phyloP scores from a whole-genome alignment of 2,329 filamentous ascomycete genomes.

The Fusarium aywerte region DNA sequence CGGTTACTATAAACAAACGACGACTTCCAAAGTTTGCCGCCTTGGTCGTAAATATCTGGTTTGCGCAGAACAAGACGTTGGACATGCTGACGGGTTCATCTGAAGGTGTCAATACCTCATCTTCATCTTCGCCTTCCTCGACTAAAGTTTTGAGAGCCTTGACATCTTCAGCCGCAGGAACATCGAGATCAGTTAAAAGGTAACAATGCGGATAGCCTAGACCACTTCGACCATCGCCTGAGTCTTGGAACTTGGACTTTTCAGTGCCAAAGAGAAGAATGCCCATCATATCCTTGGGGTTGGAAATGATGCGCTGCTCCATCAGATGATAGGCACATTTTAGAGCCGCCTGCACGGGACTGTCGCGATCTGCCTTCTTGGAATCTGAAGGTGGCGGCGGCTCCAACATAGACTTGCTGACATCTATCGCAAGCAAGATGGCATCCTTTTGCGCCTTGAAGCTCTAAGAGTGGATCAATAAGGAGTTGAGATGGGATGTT shows the following conservation, averaged over 20 bases:
- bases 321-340: conserved; percentile 96
- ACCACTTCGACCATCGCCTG: conserved; percentile 67
- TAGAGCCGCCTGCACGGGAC: conserved; percentile 82
- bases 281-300: conserved; percentile 97
- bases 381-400: conserved; percentile 70
- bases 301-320: conserved; percentile 98
- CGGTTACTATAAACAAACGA: conserved; percentile 93
- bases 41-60: conserved; percentile 95
- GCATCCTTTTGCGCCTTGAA: conserved; percentile 97
- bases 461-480: conserved; percentile 62
- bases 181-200: conserved; percentile 85
- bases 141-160: conserved; percentile 80
- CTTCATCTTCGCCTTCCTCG: conserved; percentile 79
- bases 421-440: conserved; percentile 94
- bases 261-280: conserved; percentile 92
- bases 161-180: conserved; percentile 88
- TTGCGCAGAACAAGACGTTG: conserved; percentile 92
- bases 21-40: conserved; percentile 94
- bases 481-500: conserved; percentile 7
- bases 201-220: conserved; percentile 91
- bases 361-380: conserved; percentile 83
- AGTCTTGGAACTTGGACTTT: conserved; percentile 80
- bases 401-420: conserved; percentile 87
- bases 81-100: conserved; percentile 80
- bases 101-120: conserved; percentile 75